Base-by-base conservation (phyloP, 2,329 filamentous ascomycete genomes). In the Ascochyta clinopodiicola region DNA sequence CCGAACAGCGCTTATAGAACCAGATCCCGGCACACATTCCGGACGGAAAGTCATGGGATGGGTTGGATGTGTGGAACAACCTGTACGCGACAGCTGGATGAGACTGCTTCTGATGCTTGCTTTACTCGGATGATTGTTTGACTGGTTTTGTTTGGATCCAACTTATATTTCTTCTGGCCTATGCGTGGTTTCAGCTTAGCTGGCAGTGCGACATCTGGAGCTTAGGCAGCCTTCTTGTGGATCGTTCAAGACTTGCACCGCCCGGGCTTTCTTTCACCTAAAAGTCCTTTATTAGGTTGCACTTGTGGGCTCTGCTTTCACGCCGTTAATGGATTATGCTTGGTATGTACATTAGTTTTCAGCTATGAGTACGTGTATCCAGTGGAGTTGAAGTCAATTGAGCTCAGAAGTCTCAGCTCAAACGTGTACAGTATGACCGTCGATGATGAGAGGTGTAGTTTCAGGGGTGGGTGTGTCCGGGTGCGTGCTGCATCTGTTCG, bases 261-360 rank as follows among this genome's bases (percentile, higher is more conserved):
- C 39, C 12, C 22, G 24, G 39, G 40, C 31, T 39, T 36, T 32
- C 22, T 27, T 37, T 32, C 46, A 44, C 35, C 38, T 44, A 47
- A 52, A 57, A 57, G 44, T 44, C 29, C 10, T 44, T 32, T 25
- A 13, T 13, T 25, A 17, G 48, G 44, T 57, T 57, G 46, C 39
- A 25, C 12, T 44, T 12, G 35, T 34, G 29, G 39, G 27, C 35
- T 48, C 13, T 51, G 42, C 25, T 44, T 44, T 32, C 36, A 43
- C 44, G 35, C 38, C 39, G 44, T 44, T 40, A 52, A 57, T 57
- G 54, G 48, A 31, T 57, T 36, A 51, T 47, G 48, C 38, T 57
- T 52, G 37, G 34, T 43, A 56, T 56, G 52, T 56, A 56, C 31
- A 56, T 43, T 43, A 51, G 25, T 34, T 17, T 44, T n/a, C 31